Base-by-base conservation (phyloP, 805 yeast genomes). In the Lachancea dasiensis region DNA sequence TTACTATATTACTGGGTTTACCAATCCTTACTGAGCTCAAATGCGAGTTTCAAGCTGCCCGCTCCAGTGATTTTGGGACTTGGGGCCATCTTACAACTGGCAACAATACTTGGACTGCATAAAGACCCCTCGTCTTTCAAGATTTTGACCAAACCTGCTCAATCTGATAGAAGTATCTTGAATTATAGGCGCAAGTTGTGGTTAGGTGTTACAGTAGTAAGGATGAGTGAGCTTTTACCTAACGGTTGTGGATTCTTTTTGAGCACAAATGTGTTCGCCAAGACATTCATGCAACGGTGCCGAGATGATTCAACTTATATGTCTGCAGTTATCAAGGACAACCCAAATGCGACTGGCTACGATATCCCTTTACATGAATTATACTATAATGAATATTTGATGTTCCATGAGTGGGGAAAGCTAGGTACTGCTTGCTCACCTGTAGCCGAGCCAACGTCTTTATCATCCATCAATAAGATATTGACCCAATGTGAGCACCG, bases 1-100 rank as follows among this genome's bases (percentile, higher is more conserved):
- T 41, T 54, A 28, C 46, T 55, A 19, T 60, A 53, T 34, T 18
- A 16, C 16, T 23, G 35, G 33, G 17, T 26, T 3, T 13, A n/a
- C 27, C 31, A 32, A 15, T 15, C 29, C 18, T 20, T 31, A n/a
- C 13, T 14, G 18, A 20, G 20, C 10, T 29, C 25, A 8, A 21
- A 28, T 14, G 27, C 26, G 4, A 15, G 6, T n/a, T 15, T 28
- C 22, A 21, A n/a, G 13, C 15, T 35, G 5, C 32, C 39, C 7
- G 22, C 32, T 8, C 28, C 27, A 8, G 26, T 23, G 5, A 14
- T 28, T 3, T 14, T 35, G 14, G 24, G 13, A 14, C 33, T 35
- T 10, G 39, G 33, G 14, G 13, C 33, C 5, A 6, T 35, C 6
- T 11, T 22, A 10, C 34, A 31, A n/a, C 24, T 34, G 21, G 35